Evolutionary conservation across 2,329 filamentous ascomycete genomes (phyloP).

Genomic region (Neophaeococcomyces mojaviensis): DNA sequence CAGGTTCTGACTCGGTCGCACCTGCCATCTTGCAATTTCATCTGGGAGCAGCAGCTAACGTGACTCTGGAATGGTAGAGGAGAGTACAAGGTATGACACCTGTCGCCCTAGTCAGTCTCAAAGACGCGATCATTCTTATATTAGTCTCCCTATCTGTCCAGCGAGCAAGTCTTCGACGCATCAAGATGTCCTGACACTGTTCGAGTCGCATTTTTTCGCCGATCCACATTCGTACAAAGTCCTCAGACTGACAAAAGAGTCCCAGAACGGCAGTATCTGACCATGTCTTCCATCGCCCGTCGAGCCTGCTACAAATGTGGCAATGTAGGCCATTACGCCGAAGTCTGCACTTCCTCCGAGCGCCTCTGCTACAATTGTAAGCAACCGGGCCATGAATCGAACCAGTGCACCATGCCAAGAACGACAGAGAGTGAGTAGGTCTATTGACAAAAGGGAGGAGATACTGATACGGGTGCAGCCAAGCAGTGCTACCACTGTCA

Average conservation of each 20-base stretch:
- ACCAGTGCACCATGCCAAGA: conserved; percentile 90
- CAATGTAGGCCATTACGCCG: conserved; percentile 68
- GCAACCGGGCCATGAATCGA: conserved; percentile 82
- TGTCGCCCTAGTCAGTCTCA: too few relatives aligned
- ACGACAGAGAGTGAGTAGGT: conserved; percentile 71
- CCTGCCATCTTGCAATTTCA: too few relatives aligned
- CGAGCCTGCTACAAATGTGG: conserved; percentile 73
- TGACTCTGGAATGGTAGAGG: too few relatives aligned
- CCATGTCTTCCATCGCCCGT: conserved; percentile 73
- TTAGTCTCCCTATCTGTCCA: too few relatives aligned
- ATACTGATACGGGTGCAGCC: conserved; percentile 41
- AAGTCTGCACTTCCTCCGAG: conserved; percentile 96
- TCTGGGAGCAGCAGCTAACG: too few relatives aligned
- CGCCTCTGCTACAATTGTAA: conserved; percentile 99
- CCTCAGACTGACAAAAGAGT: background rate
- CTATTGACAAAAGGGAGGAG: background rate
- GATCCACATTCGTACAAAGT: background rate
- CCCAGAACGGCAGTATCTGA: conserved; percentile 16
- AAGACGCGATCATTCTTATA: too few relatives aligned
- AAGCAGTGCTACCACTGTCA: conserved; percentile 99
- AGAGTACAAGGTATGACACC: too few relatives aligned
- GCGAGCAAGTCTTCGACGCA: too few relatives aligned
- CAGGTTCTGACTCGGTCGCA: too few relatives aligned
- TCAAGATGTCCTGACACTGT: too few relatives aligned
- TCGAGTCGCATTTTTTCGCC: background rate